phyloP scores from a whole-genome alignment of 192 early-diverging fungal species.

The Jimgerdemannia flammicorona region DNA sequence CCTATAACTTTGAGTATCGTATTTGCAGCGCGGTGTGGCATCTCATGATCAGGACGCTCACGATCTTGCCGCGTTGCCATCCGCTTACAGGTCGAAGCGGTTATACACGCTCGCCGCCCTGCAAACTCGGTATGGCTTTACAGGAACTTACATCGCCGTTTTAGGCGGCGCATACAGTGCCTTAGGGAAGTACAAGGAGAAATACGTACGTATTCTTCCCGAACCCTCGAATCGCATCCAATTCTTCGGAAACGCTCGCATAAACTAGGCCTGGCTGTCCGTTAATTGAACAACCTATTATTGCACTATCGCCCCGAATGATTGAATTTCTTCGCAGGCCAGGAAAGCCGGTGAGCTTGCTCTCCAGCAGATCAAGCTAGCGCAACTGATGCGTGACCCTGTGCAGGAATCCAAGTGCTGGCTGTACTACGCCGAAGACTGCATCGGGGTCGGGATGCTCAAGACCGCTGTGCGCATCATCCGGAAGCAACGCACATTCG shows the following conservation, averaged over 20 bases:
- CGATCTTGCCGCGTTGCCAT: too few relatives aligned
- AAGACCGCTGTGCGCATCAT: conserved; percentile 25
- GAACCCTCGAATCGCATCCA: too few relatives aligned
- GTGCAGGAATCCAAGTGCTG: conserved; percentile 40
- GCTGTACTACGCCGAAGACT: conserved; percentile 42
- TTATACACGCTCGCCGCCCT: not conserved
- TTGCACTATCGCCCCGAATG: not conserved
- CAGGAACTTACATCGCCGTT: conserved; percentile 34
- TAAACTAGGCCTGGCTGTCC: too few relatives aligned
- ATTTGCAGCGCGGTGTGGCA: too few relatives aligned
- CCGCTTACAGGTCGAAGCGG: not conserved
- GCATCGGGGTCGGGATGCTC: conserved; percentile 24
- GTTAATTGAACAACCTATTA: too few relatives aligned
- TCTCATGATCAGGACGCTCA: too few relatives aligned
- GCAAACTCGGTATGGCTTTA: conserved; percentile 8
- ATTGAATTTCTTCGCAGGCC: conserved; percentile 17
- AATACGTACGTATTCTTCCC: conserved; percentile 19
- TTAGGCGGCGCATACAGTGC: conserved; percentile 40
- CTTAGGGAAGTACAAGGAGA: conserved; percentile 31
- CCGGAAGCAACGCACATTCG: conserved; percentile 10
- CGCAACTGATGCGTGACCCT: conserved; percentile 27
- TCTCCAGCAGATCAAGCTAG: conserved; percentile 31
- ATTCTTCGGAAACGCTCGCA: too few relatives aligned
- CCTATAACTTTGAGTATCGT: not conserved
- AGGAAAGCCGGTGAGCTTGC: conserved; percentile 29